Evolutionary conservation across 495 filamentous ascomycete genomes (phyloP).

Genomic region (Aspergillus saccharolyticus): DNA sequence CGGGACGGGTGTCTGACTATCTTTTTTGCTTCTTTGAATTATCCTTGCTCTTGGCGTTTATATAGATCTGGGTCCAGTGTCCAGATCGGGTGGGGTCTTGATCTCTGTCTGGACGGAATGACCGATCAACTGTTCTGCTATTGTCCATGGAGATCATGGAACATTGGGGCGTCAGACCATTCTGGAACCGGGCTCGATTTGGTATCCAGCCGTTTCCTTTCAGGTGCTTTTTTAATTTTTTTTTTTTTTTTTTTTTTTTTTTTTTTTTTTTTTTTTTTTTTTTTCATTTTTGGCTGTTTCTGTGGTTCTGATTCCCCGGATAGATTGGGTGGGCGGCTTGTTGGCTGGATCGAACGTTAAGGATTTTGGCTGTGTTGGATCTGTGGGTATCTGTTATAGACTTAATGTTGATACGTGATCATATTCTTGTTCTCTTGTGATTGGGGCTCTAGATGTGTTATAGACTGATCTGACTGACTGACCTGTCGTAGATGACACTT

Average conservation of each 20-base stretch:
- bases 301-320: not conserved
- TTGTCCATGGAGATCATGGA: not conserved
- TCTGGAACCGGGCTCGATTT: not conserved
- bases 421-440: no score
- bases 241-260: no score
- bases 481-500: no score
- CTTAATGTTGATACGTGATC: not conserved
- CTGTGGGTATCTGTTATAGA: not conserved
- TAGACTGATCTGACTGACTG: not conserved
- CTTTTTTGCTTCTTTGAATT: not conserved
- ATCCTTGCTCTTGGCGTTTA: not conserved
- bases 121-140: not conserved
- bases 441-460: no score
- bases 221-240: no score
- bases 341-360: not conserved
- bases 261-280: no score
- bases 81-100: not conserved
- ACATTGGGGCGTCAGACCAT: not conserved
- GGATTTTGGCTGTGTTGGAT: not conserved
- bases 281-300: no score
- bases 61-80: not conserved
- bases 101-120: not conserved
- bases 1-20: constrained; percentile 15
- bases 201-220: not conserved
- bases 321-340: not conserved